Conservation (phyloP, 805 yeast species). For the Myxozyma monticola region DNA sequence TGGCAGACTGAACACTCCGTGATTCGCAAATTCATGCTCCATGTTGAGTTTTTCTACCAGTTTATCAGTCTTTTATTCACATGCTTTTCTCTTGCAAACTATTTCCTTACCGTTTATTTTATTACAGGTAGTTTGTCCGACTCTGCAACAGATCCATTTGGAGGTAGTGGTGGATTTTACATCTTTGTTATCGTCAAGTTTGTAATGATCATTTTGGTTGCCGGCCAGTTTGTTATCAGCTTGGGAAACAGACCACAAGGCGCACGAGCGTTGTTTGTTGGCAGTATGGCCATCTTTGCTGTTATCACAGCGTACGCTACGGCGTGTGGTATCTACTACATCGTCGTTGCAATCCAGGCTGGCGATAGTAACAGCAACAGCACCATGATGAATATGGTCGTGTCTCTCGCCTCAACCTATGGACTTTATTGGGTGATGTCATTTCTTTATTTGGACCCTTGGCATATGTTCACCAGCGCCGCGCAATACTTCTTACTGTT, state of each 20-base stretch:
- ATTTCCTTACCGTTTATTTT: conserved; percentile 85
- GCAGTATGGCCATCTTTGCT: conserved; percentile 79
- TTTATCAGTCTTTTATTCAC: conserved; percentile 71
- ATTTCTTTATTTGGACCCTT: conserved; percentile 80
- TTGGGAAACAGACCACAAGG: conserved; percentile 96
- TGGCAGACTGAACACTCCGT: conserved; percentile 74
- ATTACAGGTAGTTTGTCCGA: conserved; percentile 77
- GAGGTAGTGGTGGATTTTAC: conserved; percentile 63
- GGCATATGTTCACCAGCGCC: conserved; percentile 88
- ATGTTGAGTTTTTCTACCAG: conserved; percentile 79
- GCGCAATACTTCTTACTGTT: conserved; percentile 77
- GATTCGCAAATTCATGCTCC: conserved; percentile 67
- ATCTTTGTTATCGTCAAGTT: conserved; percentile 78
- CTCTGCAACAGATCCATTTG: conserved; percentile 37
- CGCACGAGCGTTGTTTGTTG: conserved; percentile 71
- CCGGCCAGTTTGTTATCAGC: conserved; percentile 82
- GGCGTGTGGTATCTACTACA: conserved; percentile 79
- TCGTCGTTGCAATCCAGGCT: conserved; percentile 48
- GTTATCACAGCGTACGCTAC: conserved; percentile 77
- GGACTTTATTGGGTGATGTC: conserved; percentile 77
- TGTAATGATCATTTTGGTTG: conserved; percentile 77
- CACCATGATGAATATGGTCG: conserved; percentile 79
- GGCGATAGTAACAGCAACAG: conserved; percentile 58
- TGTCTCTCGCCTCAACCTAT: conserved; percentile 85
- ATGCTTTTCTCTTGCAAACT: conserved; percentile 91